These are phyloP conservation scores for Melampsora abietis-canadensis DNA, from an alignment of 1,284 basidiomycete species.

Conservation along the genomic window DNA sequence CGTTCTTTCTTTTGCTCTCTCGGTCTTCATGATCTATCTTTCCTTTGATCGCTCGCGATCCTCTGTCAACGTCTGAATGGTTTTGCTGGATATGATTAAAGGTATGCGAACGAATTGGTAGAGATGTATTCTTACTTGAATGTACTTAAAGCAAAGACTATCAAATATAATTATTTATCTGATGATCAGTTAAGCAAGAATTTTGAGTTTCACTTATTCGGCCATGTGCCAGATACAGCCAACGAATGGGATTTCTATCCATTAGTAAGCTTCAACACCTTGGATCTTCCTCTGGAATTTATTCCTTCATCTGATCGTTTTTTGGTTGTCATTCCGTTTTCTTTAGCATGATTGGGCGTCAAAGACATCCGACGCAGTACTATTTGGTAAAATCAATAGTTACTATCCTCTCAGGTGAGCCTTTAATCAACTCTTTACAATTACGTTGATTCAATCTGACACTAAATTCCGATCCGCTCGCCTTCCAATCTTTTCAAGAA, in stretches of 20 bases:
- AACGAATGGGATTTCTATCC: slow-evolving; percentile 12
- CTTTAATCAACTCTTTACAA: no score
- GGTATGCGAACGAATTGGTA: slow-evolving; percentile 1
- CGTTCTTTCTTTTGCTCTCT: background rate
- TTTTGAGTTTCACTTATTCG: background rate
- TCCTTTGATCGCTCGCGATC: no score
- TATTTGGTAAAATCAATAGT: background rate
- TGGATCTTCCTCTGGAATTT: no score
- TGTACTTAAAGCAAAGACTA: background rate
- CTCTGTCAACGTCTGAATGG: no score
- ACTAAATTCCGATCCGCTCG: background rate
- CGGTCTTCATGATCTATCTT: background rate
- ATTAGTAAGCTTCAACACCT: background rate
- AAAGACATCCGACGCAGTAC: background rate
- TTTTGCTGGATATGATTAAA: no score
- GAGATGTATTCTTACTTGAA: slow-evolving; percentile 4
- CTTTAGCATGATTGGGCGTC: background rate
- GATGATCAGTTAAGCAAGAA: background rate
- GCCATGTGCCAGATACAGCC: background rate
- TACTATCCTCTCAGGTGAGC: background rate
- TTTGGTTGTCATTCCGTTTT: no score
- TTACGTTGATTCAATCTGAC: no score
- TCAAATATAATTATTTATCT: background rate
- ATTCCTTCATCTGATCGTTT: no score
- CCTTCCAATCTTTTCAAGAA: background rate